Percentiles rank a stretch among this genome's conserved stretches.
Conservation (phyloP, 2,329 filamentous ascomycete genomes). For the Colletotrichum camelliae region DNA sequence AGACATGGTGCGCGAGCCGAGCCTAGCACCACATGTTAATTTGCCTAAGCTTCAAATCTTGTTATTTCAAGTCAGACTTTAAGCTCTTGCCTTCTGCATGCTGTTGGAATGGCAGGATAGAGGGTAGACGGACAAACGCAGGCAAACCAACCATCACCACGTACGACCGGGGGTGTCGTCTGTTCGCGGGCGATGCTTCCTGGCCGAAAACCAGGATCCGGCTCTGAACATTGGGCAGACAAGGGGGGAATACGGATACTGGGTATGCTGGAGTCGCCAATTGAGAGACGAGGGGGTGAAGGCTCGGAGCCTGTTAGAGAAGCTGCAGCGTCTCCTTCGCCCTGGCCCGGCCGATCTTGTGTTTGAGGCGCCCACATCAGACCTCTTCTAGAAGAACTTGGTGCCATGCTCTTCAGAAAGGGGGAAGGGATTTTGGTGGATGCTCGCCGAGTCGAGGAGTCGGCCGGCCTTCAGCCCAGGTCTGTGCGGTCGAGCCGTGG, state of each 20-base stretch:
- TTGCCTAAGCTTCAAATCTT: neutral
- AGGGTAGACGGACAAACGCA: neutral
- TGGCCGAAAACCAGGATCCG: neutral
- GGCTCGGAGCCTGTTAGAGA: neutral
- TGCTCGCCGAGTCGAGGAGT: neutral
- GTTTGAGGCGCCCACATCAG: conserved; percentile 3
- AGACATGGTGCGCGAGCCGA: neutral
- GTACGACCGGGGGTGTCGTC: neutral
- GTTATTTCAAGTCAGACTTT: neutral
- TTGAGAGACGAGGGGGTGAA: neutral
- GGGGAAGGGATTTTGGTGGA: neutral
- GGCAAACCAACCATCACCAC: neutral
- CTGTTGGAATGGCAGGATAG: neutral
- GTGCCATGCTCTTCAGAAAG: neutral
- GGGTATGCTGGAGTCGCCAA: neutral
- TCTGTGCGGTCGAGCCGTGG: neutral
- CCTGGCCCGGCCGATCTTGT: conserved; percentile 10
- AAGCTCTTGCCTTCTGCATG: neutral
- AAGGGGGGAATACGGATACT: neutral
- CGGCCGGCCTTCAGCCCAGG: neutral
- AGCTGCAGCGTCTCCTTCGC: neutral
- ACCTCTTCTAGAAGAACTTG: conserved; percentile 14
- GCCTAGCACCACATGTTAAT: neutral
- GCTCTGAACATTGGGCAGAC: neutral
- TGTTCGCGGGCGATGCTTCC: neutral